Base-by-base conservation (phyloP, 2,329 filamentous ascomycete species). In the Escovopsis weberi region DNA sequence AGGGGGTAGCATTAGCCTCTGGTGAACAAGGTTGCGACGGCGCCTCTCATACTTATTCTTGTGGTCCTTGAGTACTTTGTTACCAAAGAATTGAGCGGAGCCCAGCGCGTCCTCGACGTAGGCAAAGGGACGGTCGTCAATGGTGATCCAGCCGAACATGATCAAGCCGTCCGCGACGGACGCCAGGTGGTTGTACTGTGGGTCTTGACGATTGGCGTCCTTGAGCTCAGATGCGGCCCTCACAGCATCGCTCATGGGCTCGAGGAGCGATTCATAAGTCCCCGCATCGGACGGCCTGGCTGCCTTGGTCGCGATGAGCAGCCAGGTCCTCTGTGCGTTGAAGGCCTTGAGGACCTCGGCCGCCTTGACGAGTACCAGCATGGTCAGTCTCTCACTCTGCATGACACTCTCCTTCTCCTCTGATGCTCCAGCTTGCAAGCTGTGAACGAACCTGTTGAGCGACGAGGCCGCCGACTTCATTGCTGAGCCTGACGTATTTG, bases 51-150 rank as follows among this genome's bases (percentile, higher is more conserved):
- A 69, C 68, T 72, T 76, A 41, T 77, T 88, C 65, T 93, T 95
- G 62, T 83, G 80, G 53, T 93, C 83, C 65, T 87, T 94, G 52
- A 96, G 67, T 33, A 98, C 85, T 53, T 88, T 79, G 67, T 98
- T 96, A 32, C 91, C 91, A 54, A 85, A 95, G 67, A 94, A 94
- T 59, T 96, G 82, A 35, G 88, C 85, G 40, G 86, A 82, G 28
- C 81, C 80, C 18, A 94, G 70, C 45, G 81, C 81, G 52, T 94
- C 88, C 38, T 80, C 80, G 38, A 96, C 82, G 54, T 88, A 85
- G 56, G 91, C 88, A 49, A 75, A 80, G 2, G 91, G 91, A 58
- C 86, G 87, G 49, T 68, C 73, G 41, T 93, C 84, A 39, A 91
- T 76, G 1, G 82, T 83, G 45, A 96, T 83, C 91, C 91, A 98